phyloP scores from a whole-genome alignment of 805 yeast species.

The Saccharomycopsis selenospora region DNA sequence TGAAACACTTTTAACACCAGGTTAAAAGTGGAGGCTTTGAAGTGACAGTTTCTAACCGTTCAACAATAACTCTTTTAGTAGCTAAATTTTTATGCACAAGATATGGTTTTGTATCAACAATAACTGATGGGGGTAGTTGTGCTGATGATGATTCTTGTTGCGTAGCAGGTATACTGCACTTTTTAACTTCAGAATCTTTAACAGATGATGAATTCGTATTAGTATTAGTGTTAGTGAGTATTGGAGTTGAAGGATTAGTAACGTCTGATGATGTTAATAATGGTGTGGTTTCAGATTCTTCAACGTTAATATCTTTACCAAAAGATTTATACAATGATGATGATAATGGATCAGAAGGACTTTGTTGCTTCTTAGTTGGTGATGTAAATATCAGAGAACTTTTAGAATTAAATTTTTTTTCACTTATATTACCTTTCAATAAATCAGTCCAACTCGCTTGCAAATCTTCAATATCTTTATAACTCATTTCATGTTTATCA shows the following conservation, averaged over 20 bases:
- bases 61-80: constrained; percentile 47
- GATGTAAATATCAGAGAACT: constrained; percentile 1
- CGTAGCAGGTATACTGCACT: background rate
- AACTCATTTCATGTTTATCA: background rate
- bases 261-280: background rate
- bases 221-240: constrained; percentile 7
- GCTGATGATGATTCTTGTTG: constrained; percentile 10
- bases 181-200: background rate
- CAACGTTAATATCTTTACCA: background rate
- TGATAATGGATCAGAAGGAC: background rate
- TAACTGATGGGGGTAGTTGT: no score
- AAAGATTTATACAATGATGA: background rate
- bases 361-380: background rate
- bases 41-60: constrained; percentile 48
- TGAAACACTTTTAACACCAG: constrained; percentile 42
- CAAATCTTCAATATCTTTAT: constrained; percentile 18
- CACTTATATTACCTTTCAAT: constrained; percentile 28
- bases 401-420: constrained; percentile 22
- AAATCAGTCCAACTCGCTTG: constrained; percentile 29
- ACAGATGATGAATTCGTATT: background rate
- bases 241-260: constrained; percentile 20
- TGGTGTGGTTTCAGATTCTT: background rate
- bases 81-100: constrained; percentile 20
- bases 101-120: constrained; percentile 5
- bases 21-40: constrained; percentile 59